Percentiles rank a stretch among this genome's conserved stretches.
Conservation (phyloP, 108 stramenopile species). For the Parmales sp. region DNA sequence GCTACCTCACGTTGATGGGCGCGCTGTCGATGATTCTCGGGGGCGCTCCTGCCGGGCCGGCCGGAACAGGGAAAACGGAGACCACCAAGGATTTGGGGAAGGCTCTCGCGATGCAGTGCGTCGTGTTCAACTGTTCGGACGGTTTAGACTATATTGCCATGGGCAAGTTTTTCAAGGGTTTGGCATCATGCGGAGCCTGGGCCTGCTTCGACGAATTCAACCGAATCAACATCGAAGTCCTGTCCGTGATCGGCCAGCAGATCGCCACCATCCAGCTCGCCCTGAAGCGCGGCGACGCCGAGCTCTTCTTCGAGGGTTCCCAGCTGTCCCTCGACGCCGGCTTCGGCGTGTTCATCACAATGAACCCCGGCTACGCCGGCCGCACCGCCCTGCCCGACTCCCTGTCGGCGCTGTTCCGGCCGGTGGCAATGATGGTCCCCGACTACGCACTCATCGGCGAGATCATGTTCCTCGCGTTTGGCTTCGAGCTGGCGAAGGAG, state of each 20-base stretch:
- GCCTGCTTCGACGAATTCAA: constrained; percentile 70
- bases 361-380: constrained; percentile 67
- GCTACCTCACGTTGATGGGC: constrained; percentile 60
- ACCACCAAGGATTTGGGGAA: constrained; percentile 55
- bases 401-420: constrained; percentile 52
- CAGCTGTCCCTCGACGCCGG: constrained; percentile 30
- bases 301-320: constrained; percentile 39
- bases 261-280: constrained; percentile 51
- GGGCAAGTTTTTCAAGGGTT: constrained; percentile 64
- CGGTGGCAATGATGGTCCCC: constrained; percentile 65
- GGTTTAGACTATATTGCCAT: constrained; percentile 58
- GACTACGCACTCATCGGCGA: constrained; percentile 57
- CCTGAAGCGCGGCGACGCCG: constrained; percentile 17
- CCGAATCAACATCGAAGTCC: constrained; percentile 62
- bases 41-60: constrained; percentile 56
- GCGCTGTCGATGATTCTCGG: constrained; percentile 51
- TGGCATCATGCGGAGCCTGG: constrained; percentile 60
- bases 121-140: constrained; percentile 62
- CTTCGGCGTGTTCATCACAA: constrained; percentile 60
- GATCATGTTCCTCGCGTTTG: constrained; percentile 60
- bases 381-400: constrained; percentile 53
- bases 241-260: constrained; percentile 61
- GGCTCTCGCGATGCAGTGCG: constrained; percentile 48
- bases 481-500: constrained; percentile 44
- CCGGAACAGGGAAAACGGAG: constrained; percentile 58